Conservation (phyloP, 2,329 filamentous ascomycete genomes). For the Xylariaceae sp. region DNA sequence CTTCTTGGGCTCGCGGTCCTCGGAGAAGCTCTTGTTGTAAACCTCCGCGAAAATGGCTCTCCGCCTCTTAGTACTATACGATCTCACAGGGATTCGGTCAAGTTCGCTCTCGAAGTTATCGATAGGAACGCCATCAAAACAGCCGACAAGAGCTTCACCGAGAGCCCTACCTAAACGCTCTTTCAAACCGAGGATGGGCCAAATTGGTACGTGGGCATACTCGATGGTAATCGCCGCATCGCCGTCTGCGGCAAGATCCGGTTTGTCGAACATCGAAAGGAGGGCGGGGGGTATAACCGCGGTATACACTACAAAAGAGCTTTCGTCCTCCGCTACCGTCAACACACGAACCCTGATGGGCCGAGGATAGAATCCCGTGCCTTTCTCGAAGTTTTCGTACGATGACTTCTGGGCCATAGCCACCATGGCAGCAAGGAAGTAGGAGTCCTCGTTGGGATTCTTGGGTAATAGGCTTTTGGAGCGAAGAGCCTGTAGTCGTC, state of each 20-base stretch:
- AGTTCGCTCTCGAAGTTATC: slow-evolving; percentile 41
- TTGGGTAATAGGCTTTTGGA: slow-evolving; percentile 44
- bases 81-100: slow-evolving; percentile 1
- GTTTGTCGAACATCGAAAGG: slow-evolving; percentile 46
- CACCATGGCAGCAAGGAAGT: slow-evolving; percentile 48
- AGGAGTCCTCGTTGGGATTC: slow-evolving; percentile 47
- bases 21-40: slow-evolving; percentile 31
- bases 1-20: slow-evolving; percentile 23
- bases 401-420: slow-evolving; percentile 54
- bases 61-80: slow-evolving; percentile 25
- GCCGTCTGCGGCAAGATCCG: slow-evolving; percentile 36
- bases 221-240: slow-evolving; percentile 41
- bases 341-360: slow-evolving; percentile 48
- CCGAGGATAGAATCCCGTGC: slow-evolving; percentile 25
- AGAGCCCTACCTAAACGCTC: slow-evolving; percentile 51
- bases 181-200: slow-evolving; percentile 51
- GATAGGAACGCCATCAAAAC: slow-evolving; percentile 38
- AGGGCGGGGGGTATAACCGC: slow-evolving; percentile 44
- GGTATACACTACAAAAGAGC: slow-evolving; percentile 50
- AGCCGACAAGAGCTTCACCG: slow-evolving; percentile 46
- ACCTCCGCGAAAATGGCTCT: slow-evolving; percentile 28
- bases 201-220: slow-evolving; percentile 46
- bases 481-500: slow-evolving; percentile 43
- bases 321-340: slow-evolving; percentile 42
- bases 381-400: slow-evolving; percentile 33